phyloP scores from a whole-genome alignment of 1,284 basidiomycete genomes.

The Amylostereum areolatum region DNA sequence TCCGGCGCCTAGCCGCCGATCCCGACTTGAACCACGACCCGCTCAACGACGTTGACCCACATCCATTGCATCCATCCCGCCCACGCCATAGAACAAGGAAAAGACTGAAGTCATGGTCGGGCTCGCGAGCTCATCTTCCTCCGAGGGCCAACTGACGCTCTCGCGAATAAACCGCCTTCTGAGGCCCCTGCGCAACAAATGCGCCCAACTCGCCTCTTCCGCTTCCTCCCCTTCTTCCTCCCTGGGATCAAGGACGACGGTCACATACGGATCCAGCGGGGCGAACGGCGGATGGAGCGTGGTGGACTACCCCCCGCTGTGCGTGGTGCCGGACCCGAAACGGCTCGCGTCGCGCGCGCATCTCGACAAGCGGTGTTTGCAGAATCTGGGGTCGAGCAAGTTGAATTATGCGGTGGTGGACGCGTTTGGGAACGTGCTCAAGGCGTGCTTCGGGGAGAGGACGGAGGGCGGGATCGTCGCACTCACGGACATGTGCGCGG shows the following conservation, averaged over 20 bases:
- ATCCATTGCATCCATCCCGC: not conserved
- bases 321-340: slow-evolving; percentile 32
- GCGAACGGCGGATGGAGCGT: slow-evolving; percentile 4
- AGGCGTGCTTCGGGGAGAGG: slow-evolving; percentile 20
- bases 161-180: slow-evolving; percentile 47
- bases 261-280: slow-evolving; percentile 18
- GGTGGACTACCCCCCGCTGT: slow-evolving; percentile 28
- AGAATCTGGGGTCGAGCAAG: slow-evolving; percentile 37
- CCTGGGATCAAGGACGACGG: slow-evolving; percentile 10
- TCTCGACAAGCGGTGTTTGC: slow-evolving; percentile 28
- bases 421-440: slow-evolving; percentile 44
- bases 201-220: slow-evolving; percentile 30
- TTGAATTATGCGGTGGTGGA: slow-evolving; percentile 47
- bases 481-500: slow-evolving; percentile 43
- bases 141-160: slow-evolving; percentile 27
- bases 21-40: not conserved
- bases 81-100: not conserved
- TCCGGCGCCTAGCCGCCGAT: not conserved
- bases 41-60: not conserved
- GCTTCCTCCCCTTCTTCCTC: slow-evolving; percentile 12
- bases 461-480: slow-evolving; percentile 2
- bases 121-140: not conserved
- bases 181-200: slow-evolving; percentile 49
- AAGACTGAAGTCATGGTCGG: too few species aligned
- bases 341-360: slow-evolving; percentile 27